A percentile compares a stretch with the other conserved stretches of the same genome.
Evolutionary conservation across 106 monocot species (phyloP).

Genomic region (Dendrobium nobile): DNA sequence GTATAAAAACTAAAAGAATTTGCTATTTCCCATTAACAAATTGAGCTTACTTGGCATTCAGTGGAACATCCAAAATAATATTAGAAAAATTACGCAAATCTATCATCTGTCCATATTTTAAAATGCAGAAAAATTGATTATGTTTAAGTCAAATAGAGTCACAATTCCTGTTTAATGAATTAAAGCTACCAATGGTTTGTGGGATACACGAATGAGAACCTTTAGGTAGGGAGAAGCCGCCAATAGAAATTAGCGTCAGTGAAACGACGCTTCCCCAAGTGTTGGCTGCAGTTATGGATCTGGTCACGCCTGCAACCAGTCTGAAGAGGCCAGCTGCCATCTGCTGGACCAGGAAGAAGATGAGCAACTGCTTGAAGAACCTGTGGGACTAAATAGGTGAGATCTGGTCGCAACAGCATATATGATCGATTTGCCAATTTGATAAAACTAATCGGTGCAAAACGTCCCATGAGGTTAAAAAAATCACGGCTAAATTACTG

Average conservation of each 20-base stretch:
- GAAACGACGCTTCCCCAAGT: slow-evolving; percentile 42
- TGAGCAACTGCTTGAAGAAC: slow-evolving; percentile 64
- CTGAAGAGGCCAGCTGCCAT: slow-evolving; percentile 73
- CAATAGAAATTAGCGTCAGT: slow-evolving; percentile 50
- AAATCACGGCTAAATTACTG: no score
- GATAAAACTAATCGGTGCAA: no score
- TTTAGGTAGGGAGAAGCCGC: slow-evolving; percentile 66
- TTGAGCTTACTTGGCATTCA: not conserved
- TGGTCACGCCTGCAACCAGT: slow-evolving; percentile 32
- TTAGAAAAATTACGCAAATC: not conserved
- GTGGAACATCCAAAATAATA: not conserved
- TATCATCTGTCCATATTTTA: not conserved
- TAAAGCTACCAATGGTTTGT: not conserved
- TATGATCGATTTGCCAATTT: no score
- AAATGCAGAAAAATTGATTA: not conserved
- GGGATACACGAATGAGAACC: slow-evolving; percentile 18
- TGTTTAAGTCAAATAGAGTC: not conserved
- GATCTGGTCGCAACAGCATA: not conserved
- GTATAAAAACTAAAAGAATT: no score
- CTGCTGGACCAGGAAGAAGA: slow-evolving; percentile 58
- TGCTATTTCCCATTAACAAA: not conserved
- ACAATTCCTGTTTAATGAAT: not conserved
- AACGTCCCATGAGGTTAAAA: no score
- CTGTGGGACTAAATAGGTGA: slow-evolving; percentile 10
- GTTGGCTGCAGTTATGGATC: slow-evolving; percentile 51